phyloP scores from a whole-genome alignment of 306 rosid species.

The Betula pendula region DNA sequence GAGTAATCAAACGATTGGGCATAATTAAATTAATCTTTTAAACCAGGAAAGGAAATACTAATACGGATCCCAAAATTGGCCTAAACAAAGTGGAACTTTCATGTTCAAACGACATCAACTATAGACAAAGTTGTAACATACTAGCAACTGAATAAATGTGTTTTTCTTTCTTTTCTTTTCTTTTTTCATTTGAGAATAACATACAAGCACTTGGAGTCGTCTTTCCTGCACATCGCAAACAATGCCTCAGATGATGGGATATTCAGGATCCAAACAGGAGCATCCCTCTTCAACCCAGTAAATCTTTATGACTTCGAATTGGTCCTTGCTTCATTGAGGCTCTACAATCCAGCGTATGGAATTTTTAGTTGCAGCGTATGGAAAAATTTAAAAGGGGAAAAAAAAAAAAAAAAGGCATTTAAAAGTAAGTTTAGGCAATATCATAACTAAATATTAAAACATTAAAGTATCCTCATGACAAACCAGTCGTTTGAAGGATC shows the following conservation, averaged over 20 bases:
- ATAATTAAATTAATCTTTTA: neutral
- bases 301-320: constrained; percentile 41
- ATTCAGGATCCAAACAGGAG: neutral
- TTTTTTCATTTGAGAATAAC: neutral
- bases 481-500: constrained; percentile 93
- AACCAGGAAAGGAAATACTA: neutral
- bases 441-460: constrained; percentile 19
- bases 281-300: neutral
- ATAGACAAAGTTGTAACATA: neutral
- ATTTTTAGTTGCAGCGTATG: neutral
- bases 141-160: neutral
- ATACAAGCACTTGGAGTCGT: constrained; percentile 22
- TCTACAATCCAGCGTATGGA: constrained; percentile 40
- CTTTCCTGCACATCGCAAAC: neutral
- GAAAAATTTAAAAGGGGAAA: neutral
- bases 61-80: neutral
- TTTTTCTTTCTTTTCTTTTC: no score
- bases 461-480: constrained; percentile 29
- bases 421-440: constrained; percentile 19
- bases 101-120: constrained; percentile 1
- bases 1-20: no score
- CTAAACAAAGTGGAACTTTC: constrained; percentile 4
- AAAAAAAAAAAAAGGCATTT: neutral
- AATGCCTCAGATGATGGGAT: neutral
- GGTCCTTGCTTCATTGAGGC: constrained; percentile 61